Evolutionary conservation across 305 asterid genomes (phyloP), one percentile per base, ranked within the genome.

Genomic region (Fraxinus baroniana): DNA sequence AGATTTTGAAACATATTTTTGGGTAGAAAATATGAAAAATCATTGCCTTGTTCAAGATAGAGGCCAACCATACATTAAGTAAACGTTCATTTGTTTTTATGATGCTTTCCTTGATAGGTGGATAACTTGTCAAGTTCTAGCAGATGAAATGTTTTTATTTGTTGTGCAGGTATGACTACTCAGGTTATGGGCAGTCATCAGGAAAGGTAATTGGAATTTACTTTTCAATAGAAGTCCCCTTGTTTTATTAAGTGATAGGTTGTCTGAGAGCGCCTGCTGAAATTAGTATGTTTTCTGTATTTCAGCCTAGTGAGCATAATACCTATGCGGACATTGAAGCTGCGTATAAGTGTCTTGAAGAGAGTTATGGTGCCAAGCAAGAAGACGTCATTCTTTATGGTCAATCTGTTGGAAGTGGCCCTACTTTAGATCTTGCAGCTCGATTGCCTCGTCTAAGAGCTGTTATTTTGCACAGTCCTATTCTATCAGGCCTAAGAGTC

Each of bases 351-450:
- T 95, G 95, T 86, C 97, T 95, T 46, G 97, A 93, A 86, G 98
- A 94, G 85, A 93, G 81, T 85, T 95, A 94, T 79, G 97, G 98
- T 22, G 93, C 94, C 78, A 95, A 95, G 90, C 99, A 94, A 86
- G 99, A 95, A 87, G 98, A 94, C 5, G 74, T 95, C 77, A 93
- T 95, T 81, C 97, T 95, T 82, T 95, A 95, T 77, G 99, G 99
- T 15, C 99, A 95, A 86, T 95, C 99, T 79, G 99, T 95, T 80
- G 99, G 99, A 77, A 95, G 99, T 88, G 99, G 99, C 22, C 99
- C 99, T 9, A 95, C 99, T 1, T 92, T 91, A 79, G 97, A 95
- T 84, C 97, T 94, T 73, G 97, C 99, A 77, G 90, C 95, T 79
- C 97, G 97, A 82, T 86, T 95, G 88, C 98, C 97, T 82, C 91